Conservation (phyloP, 352 stramenopile genomes). For the Phytophthora pini region DNA sequence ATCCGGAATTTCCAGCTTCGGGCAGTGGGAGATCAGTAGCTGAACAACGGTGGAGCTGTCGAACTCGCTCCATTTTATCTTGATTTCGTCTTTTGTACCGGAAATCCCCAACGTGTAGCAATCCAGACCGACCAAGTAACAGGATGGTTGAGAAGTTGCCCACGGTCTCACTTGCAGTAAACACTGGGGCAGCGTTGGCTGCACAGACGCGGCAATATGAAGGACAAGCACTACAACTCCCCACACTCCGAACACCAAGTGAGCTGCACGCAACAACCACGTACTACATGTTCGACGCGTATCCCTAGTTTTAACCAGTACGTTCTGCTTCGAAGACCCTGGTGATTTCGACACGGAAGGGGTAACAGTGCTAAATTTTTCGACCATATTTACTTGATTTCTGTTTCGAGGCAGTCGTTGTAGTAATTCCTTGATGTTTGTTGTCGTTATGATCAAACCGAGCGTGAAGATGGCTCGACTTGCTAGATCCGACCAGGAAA, state of each 20-base stretch:
- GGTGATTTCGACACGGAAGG: not conserved
- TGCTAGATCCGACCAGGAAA: conserved; percentile 33
- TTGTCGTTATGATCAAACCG: conserved; percentile 11
- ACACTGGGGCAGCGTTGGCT: conserved; percentile 23
- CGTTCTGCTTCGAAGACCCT: not conserved
- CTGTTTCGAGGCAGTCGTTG: not conserved
- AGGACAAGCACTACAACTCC: conserved; percentile 19
- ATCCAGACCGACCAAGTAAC: conserved; percentile 40
- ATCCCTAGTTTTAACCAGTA: too few relatives aligned
- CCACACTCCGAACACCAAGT: conserved; percentile 23
- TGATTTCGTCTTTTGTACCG: conserved; percentile 21
- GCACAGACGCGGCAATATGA: conserved; percentile 20
- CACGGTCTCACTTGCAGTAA: conserved; percentile 40
- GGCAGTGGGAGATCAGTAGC: conserved; percentile 44
- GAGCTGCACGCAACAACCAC: not conserved
- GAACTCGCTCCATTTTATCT: conserved; percentile 26
- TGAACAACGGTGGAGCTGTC: conserved; percentile 32
- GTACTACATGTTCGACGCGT: not conserved
- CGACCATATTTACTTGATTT: not conserved
- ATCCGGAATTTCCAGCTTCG: conserved; percentile 28
- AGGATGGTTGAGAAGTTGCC: conserved; percentile 33
- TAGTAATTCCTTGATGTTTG: conserved; percentile 29
- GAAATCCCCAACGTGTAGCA: conserved; percentile 25
- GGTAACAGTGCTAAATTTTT: not conserved
- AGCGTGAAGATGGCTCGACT: conserved; percentile 27